phyloP scores from a whole-genome alignment of 768 basidiomycete genomes.

The Crepidotus variabilis region DNA sequence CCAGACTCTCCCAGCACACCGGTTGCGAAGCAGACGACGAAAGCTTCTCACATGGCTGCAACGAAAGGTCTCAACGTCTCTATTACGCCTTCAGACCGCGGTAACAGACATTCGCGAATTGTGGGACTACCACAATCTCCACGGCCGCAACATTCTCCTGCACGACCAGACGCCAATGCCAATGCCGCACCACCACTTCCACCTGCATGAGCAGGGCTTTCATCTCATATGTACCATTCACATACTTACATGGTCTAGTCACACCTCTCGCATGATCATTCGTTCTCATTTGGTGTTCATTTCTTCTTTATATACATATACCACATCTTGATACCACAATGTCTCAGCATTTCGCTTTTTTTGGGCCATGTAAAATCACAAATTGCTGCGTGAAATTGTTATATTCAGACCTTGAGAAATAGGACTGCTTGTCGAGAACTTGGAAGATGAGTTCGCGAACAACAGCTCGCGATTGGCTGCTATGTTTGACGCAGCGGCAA shows the following conservation, averaged over 20 bases:
- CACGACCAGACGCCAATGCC: conserved; percentile 21
- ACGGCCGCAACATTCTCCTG: conserved; percentile 41
- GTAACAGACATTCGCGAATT: conserved; percentile 62
- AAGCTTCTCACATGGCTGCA: conserved; percentile 60
- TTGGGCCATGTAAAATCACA: conserved; percentile 12
- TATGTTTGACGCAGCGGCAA: conserved; percentile 1
- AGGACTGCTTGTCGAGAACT: background rate
- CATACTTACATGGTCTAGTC: conserved; percentile 3
- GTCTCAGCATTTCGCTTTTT: conserved; percentile 11
- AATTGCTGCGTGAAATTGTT: background rate
- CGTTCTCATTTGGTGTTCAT: conserved; percentile 10
- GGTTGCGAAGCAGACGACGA: conserved; percentile 40
- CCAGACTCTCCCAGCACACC: conserved; percentile 43
- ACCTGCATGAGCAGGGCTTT: background rate
- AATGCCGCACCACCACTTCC: conserved; percentile 14
- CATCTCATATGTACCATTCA: background rate
- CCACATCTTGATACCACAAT: conserved; percentile 35
- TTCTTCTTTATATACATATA: conserved; percentile 23
- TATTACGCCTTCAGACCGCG: conserved; percentile 44
- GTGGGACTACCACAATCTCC: conserved; percentile 60
- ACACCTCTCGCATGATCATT: background rate
- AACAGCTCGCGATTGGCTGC: background rate
- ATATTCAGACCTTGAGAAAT: background rate
- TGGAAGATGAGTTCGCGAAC: background rate
- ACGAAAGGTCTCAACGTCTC: conserved; percentile 69